phyloP scores from a whole-genome alignment of 805 yeast species.

The Helenozyma baotianmanensis region DNA sequence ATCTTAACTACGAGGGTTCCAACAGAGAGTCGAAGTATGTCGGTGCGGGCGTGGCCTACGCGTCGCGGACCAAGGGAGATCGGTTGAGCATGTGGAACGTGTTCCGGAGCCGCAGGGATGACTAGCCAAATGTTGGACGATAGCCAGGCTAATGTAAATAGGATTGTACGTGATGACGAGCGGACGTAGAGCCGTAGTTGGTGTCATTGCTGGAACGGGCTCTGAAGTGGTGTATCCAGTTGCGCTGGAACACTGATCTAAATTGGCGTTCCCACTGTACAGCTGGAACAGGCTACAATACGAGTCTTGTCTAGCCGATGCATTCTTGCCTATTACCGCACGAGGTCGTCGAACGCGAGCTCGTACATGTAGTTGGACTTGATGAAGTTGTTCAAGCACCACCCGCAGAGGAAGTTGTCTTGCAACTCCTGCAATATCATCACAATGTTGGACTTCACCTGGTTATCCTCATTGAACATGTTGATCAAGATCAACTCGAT shows the following conservation, averaged over 20 bases:
- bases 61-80: slow-evolving; percentile 57
- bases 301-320: no score
- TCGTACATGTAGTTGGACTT: slow-evolving; percentile 36
- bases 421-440: slow-evolving; percentile 41
- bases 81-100: slow-evolving; percentile 29
- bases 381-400: slow-evolving; percentile 38
- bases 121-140: slow-evolving; percentile 3
- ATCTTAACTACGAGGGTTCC: slow-evolving; percentile 27
- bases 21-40: slow-evolving; percentile 59
- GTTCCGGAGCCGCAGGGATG: slow-evolving; percentile 5
- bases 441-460: slow-evolving; percentile 34
- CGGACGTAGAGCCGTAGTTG: no score
- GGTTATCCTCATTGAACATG: slow-evolving; percentile 38
- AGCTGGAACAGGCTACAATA: no score
- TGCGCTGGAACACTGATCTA: no score
- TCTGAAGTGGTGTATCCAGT: no score
- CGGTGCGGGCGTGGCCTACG: slow-evolving; percentile 61
- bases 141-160: neutral
- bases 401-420: slow-evolving; percentile 41
- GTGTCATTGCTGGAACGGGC: no score
- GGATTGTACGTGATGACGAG: neutral
- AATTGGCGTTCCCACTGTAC: no score
- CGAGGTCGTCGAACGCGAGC: slow-evolving; percentile 35
- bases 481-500: slow-evolving; percentile 38
- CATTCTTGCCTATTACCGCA: no score